Evolutionary conservation across 345 rosid species (phyloP), one percentile per base, ranked within the genome.

Genomic region (Crucihimalaya himalaica): DNA sequence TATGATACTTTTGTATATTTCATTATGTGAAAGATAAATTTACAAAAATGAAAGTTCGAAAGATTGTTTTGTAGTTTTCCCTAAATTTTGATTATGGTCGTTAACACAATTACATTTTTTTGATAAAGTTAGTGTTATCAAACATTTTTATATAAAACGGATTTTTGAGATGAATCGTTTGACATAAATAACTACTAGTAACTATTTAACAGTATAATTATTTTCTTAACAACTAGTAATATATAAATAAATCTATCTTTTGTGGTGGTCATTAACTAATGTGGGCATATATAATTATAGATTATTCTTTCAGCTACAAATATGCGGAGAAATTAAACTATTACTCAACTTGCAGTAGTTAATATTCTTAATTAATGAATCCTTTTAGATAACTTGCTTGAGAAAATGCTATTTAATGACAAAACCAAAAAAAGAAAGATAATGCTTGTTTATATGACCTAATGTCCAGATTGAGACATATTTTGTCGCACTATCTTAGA

Each of bases 361-460:
- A 54, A 29, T 16, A 56, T 16, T 56, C 62, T 31, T 56, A 56
- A 2, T 57, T 31, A 57, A 31, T 18, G 9, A 50, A 8, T 32
- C 0, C 10, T 57, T 32, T 16, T 32, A 34, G 42, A 32, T 15
- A 55, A 16, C 13, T 29, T 15, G 2, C 60, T n/a, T 32, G 62
- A 56, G 21, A 57, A 57, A n/a, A 32, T 32, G 45, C 10, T 34
- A 34, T 16, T 34, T 34, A 19, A 58, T 58, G 45, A 58, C 16
- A 34, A 18, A 34, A 19, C 27, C 16, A 23, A 19, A 20, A 58
- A 20, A 35, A 16, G 29, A 20, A 35, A 16, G 29, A 58, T 58
- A 58, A 58, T 58, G 63, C 16, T 58, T 58, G 46, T 58, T 58
- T 61, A 39, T 61, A 21, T 39, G 16, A 61, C 32, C 50, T 61